Evolutionary conservation across 148 eudicot species (phyloP), one percentile per base, ranked within the genome.

Genomic region (Mesembryanthemum crystallinum): DNA sequence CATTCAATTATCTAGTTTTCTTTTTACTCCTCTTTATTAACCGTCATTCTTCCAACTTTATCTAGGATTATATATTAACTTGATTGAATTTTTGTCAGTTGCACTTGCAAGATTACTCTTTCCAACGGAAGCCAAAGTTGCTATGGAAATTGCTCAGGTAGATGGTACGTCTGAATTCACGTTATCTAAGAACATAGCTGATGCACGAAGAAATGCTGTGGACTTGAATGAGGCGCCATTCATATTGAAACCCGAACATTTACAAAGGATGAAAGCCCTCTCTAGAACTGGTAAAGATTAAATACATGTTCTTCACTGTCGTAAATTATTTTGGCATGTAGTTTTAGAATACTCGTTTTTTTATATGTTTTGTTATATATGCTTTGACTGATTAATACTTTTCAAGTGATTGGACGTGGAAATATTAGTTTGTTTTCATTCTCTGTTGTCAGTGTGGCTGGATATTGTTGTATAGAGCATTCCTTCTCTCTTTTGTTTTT

Each of bases 61-160:
- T 27, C 21, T 9, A 11, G 49, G 49, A 45, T 45, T 76, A 33
- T 71, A 24, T 20, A 57, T 66, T 7, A 7, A 61, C 23, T 43
- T 7, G 33, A 14, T n/a, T 32, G 8, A 66, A 43, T 23, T 30
- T 83, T 55, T 83, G n/a, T 64, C 90, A 94, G 98, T 94, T 82
- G 92, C 91, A 35, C 75, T 94, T 82, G 98, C 98, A 14, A 87
- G 83, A 70, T 82, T 88, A 55, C 89, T 91, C 23, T 94, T 91
- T 71, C 98, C 98, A 47, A 85, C 79, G 91, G 94, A 94, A 83
- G 98, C 98, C 32, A 91, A 88, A 81, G 94, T 94, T 54, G 97
- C 91, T 24, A 94, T 94, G 98, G 98, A 94, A 72, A 94, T 91
- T 81, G 98, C 98, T 85, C 92, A 89, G 75, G 98, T 94, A 51